These are phyloP conservation scores for Teratosphaeria nubilosa DNA, from an alignment of 2,329 filamentous ascomycete species.

Conservation along the genomic window DNA sequence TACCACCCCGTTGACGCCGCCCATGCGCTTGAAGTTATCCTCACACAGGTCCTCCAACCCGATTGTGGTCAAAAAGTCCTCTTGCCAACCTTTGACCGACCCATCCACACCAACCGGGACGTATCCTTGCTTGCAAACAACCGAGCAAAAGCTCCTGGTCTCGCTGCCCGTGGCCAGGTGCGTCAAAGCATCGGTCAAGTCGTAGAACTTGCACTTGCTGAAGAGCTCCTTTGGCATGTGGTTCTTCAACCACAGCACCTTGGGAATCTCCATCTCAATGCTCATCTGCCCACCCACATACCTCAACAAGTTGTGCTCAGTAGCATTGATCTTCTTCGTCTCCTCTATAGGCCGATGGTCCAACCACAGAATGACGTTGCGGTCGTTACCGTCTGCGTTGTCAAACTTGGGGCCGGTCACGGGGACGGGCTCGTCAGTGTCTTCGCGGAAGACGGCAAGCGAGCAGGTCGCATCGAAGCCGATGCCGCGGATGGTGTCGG, in stretches of 20 bases:
- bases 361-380: constrained; percentile 94
- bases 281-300: constrained; percentile 98
- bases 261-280: constrained; percentile 99
- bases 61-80: constrained; percentile 80
- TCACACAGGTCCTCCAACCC: constrained; percentile 75
- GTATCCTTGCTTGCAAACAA: constrained; percentile 94
- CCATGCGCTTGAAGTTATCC: constrained; percentile 86
- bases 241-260: constrained; percentile 97
- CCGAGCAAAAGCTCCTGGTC: constrained; percentile 86
- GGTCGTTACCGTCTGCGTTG: constrained; percentile 64
- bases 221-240: constrained; percentile 91
- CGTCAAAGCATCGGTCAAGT: constrained; percentile 83
- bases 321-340: constrained; percentile 86
- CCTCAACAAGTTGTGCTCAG: constrained; percentile 80
- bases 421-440: constrained; percentile 82
- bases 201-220: constrained; percentile 91
- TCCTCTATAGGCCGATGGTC: constrained; percentile 88
- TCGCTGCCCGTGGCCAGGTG: constrained; percentile 90
- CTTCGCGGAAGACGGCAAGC: constrained; percentile 76
- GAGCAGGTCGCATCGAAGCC: constrained; percentile 99
- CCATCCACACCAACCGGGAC: constrained; percentile 95
- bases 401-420: constrained; percentile 83
- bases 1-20: constrained; percentile 90
- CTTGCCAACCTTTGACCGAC: constrained; percentile 96
- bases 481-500: constrained; percentile 69